Conservation (phyloP, 2,329 filamentous ascomycete species). For the Blastomyces percursus region DNA sequence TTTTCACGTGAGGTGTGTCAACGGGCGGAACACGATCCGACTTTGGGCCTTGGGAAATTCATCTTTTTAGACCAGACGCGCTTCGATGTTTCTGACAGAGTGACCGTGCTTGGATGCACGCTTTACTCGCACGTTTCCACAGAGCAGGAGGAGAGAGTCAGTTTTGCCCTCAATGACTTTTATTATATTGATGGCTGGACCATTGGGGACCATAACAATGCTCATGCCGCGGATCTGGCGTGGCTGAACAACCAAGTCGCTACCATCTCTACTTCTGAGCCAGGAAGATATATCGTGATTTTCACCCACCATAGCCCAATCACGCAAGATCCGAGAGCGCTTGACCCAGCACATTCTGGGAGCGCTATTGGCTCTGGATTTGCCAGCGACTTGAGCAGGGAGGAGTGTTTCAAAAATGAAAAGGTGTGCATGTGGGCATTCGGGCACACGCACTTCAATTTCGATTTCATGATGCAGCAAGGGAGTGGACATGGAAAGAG, state of each 20-base stretch:
- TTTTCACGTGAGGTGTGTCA: conserved; percentile 19
- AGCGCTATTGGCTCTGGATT: conserved; percentile 31
- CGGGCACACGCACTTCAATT: conserved; percentile 41
- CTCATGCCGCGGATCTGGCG: conserved; percentile 25
- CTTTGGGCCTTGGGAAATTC: conserved; percentile 23
- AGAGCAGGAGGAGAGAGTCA: conserved; percentile 30
- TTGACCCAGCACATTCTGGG: conserved; percentile 24
- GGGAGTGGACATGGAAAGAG: conserved; percentile 17
- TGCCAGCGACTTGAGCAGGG: conserved; percentile 31
- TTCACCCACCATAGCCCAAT: conserved; percentile 32
- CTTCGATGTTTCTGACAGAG: conserved; percentile 27
- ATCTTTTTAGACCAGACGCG: conserved; percentile 33
- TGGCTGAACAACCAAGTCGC: conserved; percentile 34
- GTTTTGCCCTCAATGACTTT: conserved; percentile 43
- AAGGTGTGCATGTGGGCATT: conserved; percentile 38
- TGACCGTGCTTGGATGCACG: conserved; percentile 38
- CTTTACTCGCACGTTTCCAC: conserved; percentile 41
- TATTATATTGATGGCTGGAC: conserved; percentile 34
- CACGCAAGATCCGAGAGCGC: conserved; percentile 16
- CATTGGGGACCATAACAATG: conserved; percentile 22
- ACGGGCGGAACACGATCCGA: conserved; percentile 6
- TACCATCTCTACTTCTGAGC: conserved; percentile 21
- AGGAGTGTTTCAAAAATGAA: conserved; percentile 31
- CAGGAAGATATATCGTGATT: conserved; percentile 27
- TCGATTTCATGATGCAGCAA: conserved; percentile 25